Conservation (phyloP, 2,329 filamentous ascomycete genomes). For the Neonectria ditissima region DNA sequence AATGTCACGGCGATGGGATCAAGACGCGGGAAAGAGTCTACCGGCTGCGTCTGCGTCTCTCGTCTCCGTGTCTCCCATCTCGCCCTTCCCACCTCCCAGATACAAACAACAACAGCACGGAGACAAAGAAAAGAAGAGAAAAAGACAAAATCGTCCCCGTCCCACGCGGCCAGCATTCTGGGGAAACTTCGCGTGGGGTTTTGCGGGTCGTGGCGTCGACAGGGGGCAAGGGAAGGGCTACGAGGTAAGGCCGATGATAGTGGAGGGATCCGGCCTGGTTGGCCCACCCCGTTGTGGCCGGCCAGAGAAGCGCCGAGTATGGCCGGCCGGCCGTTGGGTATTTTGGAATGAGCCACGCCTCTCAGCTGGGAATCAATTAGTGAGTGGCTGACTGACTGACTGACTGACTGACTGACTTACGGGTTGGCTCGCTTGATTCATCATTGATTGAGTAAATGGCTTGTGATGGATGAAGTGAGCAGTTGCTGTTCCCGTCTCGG, state of each 20-base stretch:
- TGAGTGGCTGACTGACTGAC: background rate
- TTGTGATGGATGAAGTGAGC: background rate
- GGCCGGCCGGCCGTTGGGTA: slow-evolving; percentile 42
- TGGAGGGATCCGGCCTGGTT: slow-evolving; percentile 36
- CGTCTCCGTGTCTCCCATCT: no score
- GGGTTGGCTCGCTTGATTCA: no score
- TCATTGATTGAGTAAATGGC: no score
- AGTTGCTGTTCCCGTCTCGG: background rate
- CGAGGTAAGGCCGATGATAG: slow-evolving; percentile 50
- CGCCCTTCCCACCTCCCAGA: background rate
- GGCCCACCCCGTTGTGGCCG: slow-evolving; percentile 41
- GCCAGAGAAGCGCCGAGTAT: slow-evolving; percentile 53
- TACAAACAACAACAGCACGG: no score
- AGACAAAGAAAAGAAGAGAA: no score
- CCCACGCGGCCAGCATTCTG: slow-evolving; percentile 44
- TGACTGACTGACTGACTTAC: background rate
- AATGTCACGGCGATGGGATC: background rate
- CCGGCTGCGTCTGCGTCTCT: no score
- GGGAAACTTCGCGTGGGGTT: slow-evolving; percentile 47
- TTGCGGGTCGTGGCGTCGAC: slow-evolving; percentile 31
- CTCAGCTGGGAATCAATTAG: background rate
- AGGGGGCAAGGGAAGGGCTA: slow-evolving; percentile 44
- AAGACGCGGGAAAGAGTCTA: no score
- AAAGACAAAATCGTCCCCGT: no score
- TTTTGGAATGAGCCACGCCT: slow-evolving; percentile 10